Conservation (phyloP, 2,329 filamentous ascomycete genomes). For the Hymenoscyphus occultus region DNA sequence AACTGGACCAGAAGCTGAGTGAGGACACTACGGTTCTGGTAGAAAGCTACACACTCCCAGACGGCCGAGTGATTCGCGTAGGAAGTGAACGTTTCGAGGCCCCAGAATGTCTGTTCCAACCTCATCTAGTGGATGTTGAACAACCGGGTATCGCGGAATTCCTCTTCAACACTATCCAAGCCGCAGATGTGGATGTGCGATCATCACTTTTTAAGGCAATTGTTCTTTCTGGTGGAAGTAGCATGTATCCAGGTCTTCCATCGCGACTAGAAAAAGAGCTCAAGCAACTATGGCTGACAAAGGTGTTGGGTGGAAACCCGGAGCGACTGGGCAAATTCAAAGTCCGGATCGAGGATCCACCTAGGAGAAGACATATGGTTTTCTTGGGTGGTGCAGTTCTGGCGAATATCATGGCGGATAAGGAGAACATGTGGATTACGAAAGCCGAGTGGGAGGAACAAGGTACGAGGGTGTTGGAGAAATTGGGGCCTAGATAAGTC, state of each 20-base stretch:
- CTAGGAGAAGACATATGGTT: conserved; percentile 97
- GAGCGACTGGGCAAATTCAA: conserved; percentile 98
- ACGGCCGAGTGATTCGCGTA: conserved; percentile 92
- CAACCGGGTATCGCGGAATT: conserved; percentile 96
- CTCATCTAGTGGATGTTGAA: conserved; percentile 95
- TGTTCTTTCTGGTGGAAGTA: conserved; percentile 91
- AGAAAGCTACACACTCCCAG: conserved; percentile 94
- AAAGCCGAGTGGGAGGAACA: conserved; percentile 98
- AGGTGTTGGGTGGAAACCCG: conserved; percentile 84
- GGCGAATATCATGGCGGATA: conserved; percentile 98
- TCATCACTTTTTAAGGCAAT: conserved; percentile 95
- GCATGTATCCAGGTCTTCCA: conserved; percentile 97
- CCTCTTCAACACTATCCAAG: conserved; percentile 97
- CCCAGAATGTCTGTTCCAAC: conserved; percentile 97
- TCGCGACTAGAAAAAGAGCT: conserved; percentile 96
- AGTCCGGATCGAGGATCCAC: conserved; percentile 97
- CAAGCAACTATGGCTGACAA: conserved; percentile 97
- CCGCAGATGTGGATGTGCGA: conserved; percentile 91
- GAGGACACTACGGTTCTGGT: conserved; percentile 97
- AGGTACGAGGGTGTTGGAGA: conserved; percentile 79
- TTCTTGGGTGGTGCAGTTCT: conserved; percentile 95
- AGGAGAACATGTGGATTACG: conserved; percentile 98
- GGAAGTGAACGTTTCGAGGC: conserved; percentile 98
- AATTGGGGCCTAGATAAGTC: conserved; percentile 77
- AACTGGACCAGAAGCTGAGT: conserved; percentile 90